Conservation (phyloP, 2,329 filamentous ascomycete genomes). For the Stagonosporopsis vannaccii region DNA sequence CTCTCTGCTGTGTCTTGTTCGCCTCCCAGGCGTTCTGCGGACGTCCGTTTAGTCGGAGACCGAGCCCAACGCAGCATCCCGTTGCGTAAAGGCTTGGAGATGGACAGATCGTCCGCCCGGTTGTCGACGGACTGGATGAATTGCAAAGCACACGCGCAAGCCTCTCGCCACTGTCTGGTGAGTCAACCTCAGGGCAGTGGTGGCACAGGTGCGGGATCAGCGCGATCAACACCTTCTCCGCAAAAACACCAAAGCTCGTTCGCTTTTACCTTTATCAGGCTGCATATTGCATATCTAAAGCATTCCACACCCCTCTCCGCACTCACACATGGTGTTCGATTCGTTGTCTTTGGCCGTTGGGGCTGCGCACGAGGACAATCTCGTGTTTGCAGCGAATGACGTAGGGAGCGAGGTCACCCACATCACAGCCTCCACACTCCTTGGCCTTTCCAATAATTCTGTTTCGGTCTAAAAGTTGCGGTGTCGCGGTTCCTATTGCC, state of each 20-base stretch:
- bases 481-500: conserved; percentile 14
- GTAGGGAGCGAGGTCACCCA: conserved; percentile 24
- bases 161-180: conserved; percentile 31
- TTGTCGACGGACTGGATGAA: conserved; percentile 9
- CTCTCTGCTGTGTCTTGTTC: conserved; percentile 10
- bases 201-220: conserved; percentile 20
- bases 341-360: conserved; percentile 7
- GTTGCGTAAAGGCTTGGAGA: conserved; percentile 11
- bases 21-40: conserved; percentile 14
- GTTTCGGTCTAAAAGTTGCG: conserved; percentile 5
- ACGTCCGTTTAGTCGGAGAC: conserved; percentile 15
- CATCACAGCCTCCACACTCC: conserved; percentile 19
- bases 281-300: conserved; percentile 1
- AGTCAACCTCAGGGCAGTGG: conserved; percentile 12
- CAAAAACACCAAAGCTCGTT: conserved; percentile 15
- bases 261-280: conserved; percentile 6
- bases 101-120: conserved; percentile 7
- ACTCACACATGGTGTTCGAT: neutral
- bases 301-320: conserved; percentile 14
- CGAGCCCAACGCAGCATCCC: conserved; percentile 10
- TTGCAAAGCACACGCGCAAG: conserved; percentile 34
- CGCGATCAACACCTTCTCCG: conserved; percentile 24
- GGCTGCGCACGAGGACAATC: conserved; percentile 22
- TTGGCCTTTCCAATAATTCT: conserved; percentile 11
- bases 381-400: conserved; percentile 32